phyloP scores from a whole-genome alignment of 768 basidiomycete genomes.

The Amanita polypyramis region DNA sequence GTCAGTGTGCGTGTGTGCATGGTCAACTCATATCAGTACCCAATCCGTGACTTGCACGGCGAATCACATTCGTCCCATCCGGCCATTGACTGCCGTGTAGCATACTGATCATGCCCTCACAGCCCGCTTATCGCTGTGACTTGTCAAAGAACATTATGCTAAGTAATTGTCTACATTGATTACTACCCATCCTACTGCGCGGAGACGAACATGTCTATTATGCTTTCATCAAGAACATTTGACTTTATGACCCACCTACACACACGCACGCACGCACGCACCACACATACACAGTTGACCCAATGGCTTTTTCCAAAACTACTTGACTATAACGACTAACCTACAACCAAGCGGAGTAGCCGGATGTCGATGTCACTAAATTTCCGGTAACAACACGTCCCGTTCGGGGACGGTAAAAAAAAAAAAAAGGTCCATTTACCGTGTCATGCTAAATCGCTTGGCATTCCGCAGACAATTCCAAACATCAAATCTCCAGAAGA shows the following conservation, averaged over 20 bases:
- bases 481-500: constrained; percentile 1
- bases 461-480: neutral
- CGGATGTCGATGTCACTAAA: too few relatives aligned
- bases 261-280: too few relatives aligned
- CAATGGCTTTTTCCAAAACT: neutral
- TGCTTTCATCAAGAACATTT: constrained; percentile 1
- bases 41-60: too few relatives aligned
- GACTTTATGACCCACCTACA: constrained; percentile 3
- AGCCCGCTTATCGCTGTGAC: neutral
- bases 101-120: neutral
- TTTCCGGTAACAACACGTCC: too few relatives aligned
- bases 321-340: neutral
- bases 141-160: constrained; percentile 4
- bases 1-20: too few relatives aligned
- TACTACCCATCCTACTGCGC: neutral
- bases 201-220: neutral
- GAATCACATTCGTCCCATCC: neutral
- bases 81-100: neutral
- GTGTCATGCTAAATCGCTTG: neutral
- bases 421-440: too few relatives aligned
- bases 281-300: neutral
- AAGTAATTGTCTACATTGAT: neutral
- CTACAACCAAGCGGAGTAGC: neutral
- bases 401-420: too few relatives aligned
- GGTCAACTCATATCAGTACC: too few relatives aligned